These are phyloP conservation scores for Acanthamoeba healyi DNA, from an alignment of 208 protist genomes.

Conservation along the genomic window DNA sequence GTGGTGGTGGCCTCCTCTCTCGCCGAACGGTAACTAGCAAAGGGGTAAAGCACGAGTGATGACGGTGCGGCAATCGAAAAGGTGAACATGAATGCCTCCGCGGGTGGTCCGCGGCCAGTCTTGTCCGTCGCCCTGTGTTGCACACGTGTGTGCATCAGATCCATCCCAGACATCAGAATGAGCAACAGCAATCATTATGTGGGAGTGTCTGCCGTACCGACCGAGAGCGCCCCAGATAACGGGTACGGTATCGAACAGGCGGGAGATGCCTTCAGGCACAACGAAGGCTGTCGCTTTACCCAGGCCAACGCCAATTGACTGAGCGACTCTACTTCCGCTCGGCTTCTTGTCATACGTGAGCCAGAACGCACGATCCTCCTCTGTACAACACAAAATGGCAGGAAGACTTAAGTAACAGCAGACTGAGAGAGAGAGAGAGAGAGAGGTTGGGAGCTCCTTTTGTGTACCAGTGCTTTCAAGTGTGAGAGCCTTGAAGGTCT, in stretches of 20 bases:
- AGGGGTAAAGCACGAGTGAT: neutral
- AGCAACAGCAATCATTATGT: neutral
- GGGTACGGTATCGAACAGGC: neutral
- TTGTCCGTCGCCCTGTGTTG: neutral
- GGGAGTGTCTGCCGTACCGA: neutral
- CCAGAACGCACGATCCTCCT: neutral
- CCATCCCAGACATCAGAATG: neutral
- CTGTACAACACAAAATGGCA: neutral
- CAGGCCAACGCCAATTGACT: neutral
- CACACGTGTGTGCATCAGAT: neutral
- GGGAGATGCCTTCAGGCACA: neutral
- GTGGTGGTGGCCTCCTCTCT: neutral
- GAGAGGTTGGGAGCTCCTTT: neutral
- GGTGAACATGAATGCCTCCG: neutral
- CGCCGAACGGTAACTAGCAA: neutral
- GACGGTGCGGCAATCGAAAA: neutral
- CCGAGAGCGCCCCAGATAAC: neutral
- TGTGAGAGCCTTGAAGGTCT: neutral
- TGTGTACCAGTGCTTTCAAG: neutral
- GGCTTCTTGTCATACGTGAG: conserved; percentile 21
- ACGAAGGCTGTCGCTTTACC: neutral
- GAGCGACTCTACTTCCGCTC: conserved; percentile 1
- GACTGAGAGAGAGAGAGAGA: too few relatives aligned
- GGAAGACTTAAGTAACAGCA: too few relatives aligned
- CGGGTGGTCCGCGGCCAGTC: neutral